Conservation (phyloP, 1,139 yeast species). For the Debaryomyces fabryi region DNA sequence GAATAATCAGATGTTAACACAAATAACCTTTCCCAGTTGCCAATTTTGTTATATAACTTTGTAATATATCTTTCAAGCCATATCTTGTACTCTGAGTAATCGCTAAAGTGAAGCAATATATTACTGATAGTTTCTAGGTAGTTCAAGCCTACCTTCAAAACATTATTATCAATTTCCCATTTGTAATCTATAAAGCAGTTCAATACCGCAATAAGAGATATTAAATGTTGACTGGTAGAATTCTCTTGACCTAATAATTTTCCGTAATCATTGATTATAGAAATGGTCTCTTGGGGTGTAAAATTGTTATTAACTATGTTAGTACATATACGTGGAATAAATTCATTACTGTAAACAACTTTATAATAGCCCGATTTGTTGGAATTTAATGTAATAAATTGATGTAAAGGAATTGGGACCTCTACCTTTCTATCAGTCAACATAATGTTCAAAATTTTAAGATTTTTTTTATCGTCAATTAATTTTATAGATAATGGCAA, state of each 20-base stretch:
- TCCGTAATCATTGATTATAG: slow-evolving; percentile 42
- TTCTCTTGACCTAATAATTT: slow-evolving; percentile 28
- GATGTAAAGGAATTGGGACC: slow-evolving; percentile 30
- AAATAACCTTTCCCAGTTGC: slow-evolving; percentile 25
- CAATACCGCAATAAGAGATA: slow-evolving; percentile 31
- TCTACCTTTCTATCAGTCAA: slow-evolving; percentile 51
- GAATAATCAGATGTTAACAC: slow-evolving; percentile 16
- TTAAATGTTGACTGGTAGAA: slow-evolving; percentile 26
- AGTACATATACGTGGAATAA: slow-evolving; percentile 26
- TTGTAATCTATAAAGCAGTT: slow-evolving; percentile 24
- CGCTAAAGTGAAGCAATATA: slow-evolving; percentile 31
- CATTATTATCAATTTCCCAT: slow-evolving; percentile 27
- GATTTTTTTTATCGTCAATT: slow-evolving; percentile 26
- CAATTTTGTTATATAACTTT: slow-evolving; percentile 26
- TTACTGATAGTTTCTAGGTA: slow-evolving; percentile 36
- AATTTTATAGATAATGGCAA: slow-evolving; percentile 54
- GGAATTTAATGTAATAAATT: slow-evolving; percentile 40
- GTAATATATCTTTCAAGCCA: slow-evolving; percentile 25
- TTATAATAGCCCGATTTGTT: slow-evolving; percentile 52
- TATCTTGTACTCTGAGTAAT: slow-evolving; percentile 23
- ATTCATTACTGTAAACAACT: slow-evolving; percentile 25
- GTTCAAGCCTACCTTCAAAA: slow-evolving; percentile 33
- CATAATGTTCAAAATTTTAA: slow-evolving; percentile 40
- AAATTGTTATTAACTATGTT: slow-evolving; percentile 26
- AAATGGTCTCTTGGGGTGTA: slow-evolving; percentile 32